Percentiles rank a stretch among this genome's conserved stretches.
Conservation (phyloP, 495 filamentous ascomycete species). For the Aspergillus coremiiformis region DNA sequence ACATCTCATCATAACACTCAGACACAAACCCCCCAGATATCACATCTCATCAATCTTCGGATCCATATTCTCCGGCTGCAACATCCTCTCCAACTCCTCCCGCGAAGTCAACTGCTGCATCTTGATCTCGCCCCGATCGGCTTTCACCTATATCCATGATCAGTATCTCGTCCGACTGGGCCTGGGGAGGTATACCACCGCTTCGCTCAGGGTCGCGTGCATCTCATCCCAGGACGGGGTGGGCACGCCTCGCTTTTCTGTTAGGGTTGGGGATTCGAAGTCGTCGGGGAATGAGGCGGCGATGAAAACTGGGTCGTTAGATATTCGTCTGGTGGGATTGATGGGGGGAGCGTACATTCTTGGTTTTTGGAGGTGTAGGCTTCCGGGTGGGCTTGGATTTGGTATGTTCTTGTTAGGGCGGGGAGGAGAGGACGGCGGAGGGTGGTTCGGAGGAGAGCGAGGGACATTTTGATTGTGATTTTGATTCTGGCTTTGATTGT, state of each 20-base stretch:
- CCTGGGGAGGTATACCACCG: slow-evolving; percentile 5
- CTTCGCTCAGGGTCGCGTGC: slow-evolving; percentile 18
- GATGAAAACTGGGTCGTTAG: slow-evolving; percentile 11
- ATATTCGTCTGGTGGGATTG: not conserved
- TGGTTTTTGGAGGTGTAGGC: not conserved
- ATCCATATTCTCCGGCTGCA: slow-evolving; percentile 8
- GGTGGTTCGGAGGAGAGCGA: not conserved
- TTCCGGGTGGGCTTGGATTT: not conserved
- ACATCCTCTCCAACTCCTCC: slow-evolving; percentile 5
- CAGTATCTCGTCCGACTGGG: not conserved
- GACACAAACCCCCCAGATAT: not conserved
- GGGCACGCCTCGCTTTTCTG: slow-evolving; percentile 2
- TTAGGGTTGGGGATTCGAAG: slow-evolving; percentile 9
- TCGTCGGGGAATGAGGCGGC: slow-evolving; percentile 16
- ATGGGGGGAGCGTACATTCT: not conserved
- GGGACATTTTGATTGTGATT: not conserved
- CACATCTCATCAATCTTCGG: slow-evolving; percentile 21
- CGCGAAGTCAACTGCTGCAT: not conserved
- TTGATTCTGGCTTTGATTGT: not conserved
- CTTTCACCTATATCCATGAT: slow-evolving; percentile 13
- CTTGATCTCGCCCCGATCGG: slow-evolving; percentile 16
- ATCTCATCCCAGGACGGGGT: slow-evolving; percentile 12
- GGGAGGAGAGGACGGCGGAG: not conserved
- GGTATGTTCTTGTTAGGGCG: not conserved
- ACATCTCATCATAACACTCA: too few relatives aligned